phyloP scores from a whole-genome alignment of 2,329 filamentous ascomycete genomes.

The Grosmannia serpens region DNA sequence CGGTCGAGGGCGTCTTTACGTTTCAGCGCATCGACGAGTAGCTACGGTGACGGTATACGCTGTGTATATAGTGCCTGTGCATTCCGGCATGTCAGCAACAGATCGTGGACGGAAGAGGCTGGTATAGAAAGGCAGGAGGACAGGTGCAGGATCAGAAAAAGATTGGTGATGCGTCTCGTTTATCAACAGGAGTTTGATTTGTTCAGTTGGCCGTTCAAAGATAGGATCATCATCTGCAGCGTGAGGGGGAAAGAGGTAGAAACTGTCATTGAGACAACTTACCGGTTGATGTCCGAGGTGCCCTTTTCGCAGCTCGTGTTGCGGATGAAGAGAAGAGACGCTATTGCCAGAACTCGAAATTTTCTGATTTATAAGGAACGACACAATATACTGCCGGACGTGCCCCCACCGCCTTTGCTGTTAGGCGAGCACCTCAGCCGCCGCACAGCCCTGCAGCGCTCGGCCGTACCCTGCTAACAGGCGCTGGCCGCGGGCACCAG shows the following conservation, averaged over 20 bases:
- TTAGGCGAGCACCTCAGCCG: too few relatives aligned
- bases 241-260: neutral
- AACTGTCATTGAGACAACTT: neutral
- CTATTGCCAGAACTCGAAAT: too few relatives aligned
- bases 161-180: constrained; percentile 31
- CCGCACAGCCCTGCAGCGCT: neutral
- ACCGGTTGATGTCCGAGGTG: neutral
- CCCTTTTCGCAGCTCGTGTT: too few relatives aligned
- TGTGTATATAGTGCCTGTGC: too few relatives aligned
- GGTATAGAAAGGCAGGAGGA: constrained; percentile 1
- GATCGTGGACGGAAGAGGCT: neutral
- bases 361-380: neutral
- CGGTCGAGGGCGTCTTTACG: constrained; percentile 19
- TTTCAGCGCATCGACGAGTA: constrained; percentile 16
- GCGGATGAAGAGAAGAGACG: too few relatives aligned
- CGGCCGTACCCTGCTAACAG: neutral
- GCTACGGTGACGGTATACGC: too few relatives aligned
- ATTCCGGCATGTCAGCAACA: too few relatives aligned
- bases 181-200: constrained; percentile 44
- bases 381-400: neutral
- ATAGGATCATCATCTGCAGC: constrained; percentile 39
- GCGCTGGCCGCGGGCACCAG: neutral
- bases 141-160: constrained; percentile 34
- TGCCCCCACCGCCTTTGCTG: too few relatives aligned
- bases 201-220: constrained; percentile 54